These are phyloP conservation scores for Suhomyces guaymorum DNA, from an alignment of 1,139 yeast species.

Conservation along the genomic window DNA sequence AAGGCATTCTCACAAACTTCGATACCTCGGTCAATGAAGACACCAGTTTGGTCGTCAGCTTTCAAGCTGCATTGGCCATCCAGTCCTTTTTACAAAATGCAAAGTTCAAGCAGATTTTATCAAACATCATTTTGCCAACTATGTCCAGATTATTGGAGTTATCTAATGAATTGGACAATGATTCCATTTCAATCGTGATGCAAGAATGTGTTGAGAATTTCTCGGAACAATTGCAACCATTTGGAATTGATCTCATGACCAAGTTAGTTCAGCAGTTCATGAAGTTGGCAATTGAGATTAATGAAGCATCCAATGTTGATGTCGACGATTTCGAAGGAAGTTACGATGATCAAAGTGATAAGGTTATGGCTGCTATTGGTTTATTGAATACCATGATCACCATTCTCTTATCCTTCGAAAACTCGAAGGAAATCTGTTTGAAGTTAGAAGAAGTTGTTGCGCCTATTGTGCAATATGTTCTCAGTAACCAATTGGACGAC, in stretches of 20 bases:
- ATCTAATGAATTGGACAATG: constrained; percentile 83
- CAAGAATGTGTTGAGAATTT: constrained; percentile 93
- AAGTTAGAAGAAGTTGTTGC: constrained; percentile 71
- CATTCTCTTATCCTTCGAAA: constrained; percentile 83
- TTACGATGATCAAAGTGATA: constrained; percentile 62
- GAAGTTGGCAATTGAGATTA: constrained; percentile 68
- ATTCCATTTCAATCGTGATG: constrained; percentile 85
- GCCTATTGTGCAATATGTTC: constrained; percentile 71
- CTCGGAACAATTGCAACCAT: constrained; percentile 87
- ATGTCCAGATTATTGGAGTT: constrained; percentile 78
- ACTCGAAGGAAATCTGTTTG: constrained; percentile 64
- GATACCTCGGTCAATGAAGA: constrained; percentile 37
- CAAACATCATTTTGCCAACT: constrained; percentile 70
- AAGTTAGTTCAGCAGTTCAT: constrained; percentile 80
- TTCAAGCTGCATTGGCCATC: constrained; percentile 82
- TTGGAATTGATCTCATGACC: constrained; percentile 82
- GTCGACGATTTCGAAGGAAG: constrained; percentile 39
- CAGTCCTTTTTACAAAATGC: constrained; percentile 73
- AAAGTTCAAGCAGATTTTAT: constrained; percentile 66
- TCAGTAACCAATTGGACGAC: constrained; percentile 67
- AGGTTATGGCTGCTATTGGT: constrained; percentile 86
- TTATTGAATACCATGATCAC: constrained; percentile 85
- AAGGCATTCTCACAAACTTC: constrained; percentile 67
- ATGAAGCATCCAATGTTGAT: constrained; percentile 57
- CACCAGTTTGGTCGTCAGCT: constrained; percentile 70